phyloP scores from a whole-genome alignment of 2,329 filamentous ascomycete species.

The Penicillium sp. region DNA sequence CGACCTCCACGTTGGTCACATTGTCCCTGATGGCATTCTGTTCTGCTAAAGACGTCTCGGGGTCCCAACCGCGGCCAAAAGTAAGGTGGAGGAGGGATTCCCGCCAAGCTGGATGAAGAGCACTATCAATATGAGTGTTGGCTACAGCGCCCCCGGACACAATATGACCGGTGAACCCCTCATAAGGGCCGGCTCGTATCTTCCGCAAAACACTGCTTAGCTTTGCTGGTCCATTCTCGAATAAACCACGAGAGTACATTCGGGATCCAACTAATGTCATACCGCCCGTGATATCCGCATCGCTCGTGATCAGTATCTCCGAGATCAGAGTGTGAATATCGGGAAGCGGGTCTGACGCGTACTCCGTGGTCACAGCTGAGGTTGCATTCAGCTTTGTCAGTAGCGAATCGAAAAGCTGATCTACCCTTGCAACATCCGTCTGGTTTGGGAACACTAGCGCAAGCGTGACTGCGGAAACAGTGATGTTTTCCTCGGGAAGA shows the following conservation, averaged over 20 bases:
- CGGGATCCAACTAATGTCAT: conserved; percentile 36
- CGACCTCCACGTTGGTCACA: conserved; percentile 24
- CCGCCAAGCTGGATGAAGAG: conserved; percentile 27
- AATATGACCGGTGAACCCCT: conserved; percentile 33
- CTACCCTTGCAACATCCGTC: conserved; percentile 26
- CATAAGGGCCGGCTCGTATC: conserved; percentile 23
- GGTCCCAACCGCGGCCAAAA: conserved; percentile 20
- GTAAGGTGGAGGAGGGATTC: conserved; percentile 24
- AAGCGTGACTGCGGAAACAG: conserved; percentile 21
- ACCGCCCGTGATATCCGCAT: conserved; percentile 30
- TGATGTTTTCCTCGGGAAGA: conserved; percentile 33
- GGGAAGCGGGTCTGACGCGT: conserved; percentile 27
- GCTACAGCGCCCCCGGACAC: conserved; percentile 45
- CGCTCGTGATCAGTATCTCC: conserved; percentile 26
- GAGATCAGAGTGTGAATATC: conserved; percentile 25
- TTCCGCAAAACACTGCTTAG: conserved; percentile 45
- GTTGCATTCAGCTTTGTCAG: conserved; percentile 23
- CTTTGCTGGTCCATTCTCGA: conserved; percentile 29
- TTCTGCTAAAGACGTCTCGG: conserved; percentile 8
- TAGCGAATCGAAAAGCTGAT: conserved; percentile 27
- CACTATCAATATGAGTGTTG: conserved; percentile 18
- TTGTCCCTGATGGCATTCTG: conserved; percentile 16
- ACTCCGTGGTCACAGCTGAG: conserved; percentile 21
- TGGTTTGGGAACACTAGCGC: conserved; percentile 32
- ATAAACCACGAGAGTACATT: conserved; percentile 38